These are phyloP conservation scores for Xylariales sp. DNA, from an alignment of 2,329 filamentous ascomycete genomes.

Conservation along the genomic window DNA sequence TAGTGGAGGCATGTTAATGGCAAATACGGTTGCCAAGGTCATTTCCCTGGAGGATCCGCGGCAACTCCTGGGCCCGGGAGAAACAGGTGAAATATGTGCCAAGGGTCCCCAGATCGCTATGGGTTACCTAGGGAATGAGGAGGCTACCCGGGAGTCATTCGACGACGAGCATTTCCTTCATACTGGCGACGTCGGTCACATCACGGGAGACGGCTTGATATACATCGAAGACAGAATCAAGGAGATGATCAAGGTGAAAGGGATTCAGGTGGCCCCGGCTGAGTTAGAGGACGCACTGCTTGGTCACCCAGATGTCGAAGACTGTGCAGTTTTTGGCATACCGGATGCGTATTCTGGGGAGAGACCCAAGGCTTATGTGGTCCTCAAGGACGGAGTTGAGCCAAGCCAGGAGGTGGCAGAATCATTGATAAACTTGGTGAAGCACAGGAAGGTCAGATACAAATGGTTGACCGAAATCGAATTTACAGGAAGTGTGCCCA, in stretches of 20 bases:
- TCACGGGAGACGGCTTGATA: slow-evolving; percentile 50
- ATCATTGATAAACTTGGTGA: slow-evolving; percentile 42
- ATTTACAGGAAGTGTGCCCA: slow-evolving; percentile 48
- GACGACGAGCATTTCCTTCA: slow-evolving; percentile 20
- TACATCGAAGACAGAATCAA: slow-evolving; percentile 58
- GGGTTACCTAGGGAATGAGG: slow-evolving; percentile 35
- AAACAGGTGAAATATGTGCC: slow-evolving; percentile 44
- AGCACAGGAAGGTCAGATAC: slow-evolving; percentile 45
- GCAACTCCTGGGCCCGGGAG: slow-evolving; percentile 29
- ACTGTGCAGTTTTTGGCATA: slow-evolving; percentile 57
- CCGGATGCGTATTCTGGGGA: slow-evolving; percentile 47
- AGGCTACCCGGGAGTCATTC: slow-evolving; percentile 15
- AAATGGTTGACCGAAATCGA: slow-evolving; percentile 45
- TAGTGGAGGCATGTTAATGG: slow-evolving; percentile 49
- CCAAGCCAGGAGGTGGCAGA: neutral
- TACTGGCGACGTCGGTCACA: slow-evolving; percentile 51
- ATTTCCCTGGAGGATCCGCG: slow-evolving; percentile 23
- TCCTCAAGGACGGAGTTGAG: slow-evolving; percentile 29
- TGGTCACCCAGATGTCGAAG: slow-evolving; percentile 39
- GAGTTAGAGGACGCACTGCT: slow-evolving; percentile 27
- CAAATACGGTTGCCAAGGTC: slow-evolving; percentile 55
- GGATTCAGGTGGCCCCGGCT: slow-evolving; percentile 26
- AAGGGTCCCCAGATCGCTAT: slow-evolving; percentile 42
- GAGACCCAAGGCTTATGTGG: slow-evolving; percentile 56
- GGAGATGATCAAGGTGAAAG: slow-evolving; percentile 40